Evolutionary conservation across 2,329 filamentous ascomycete species (phyloP), one percentile per base, ranked within the genome.

Genomic region (Bretziella fagacearum): DNA sequence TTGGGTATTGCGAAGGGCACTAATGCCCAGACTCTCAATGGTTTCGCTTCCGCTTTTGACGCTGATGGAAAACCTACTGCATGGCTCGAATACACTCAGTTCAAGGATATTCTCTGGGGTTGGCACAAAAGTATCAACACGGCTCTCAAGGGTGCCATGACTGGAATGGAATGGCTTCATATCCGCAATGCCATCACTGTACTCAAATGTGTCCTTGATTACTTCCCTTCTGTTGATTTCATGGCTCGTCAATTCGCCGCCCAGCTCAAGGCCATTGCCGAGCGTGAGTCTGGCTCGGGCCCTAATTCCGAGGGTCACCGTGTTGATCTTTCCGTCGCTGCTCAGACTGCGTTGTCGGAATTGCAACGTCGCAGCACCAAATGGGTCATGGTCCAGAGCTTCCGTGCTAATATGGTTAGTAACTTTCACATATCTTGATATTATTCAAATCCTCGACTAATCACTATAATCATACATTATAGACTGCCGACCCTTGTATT

Each of bases 181-280:
- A 93, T 96, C 58, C 79, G 89, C 47, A 98, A 98, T 59, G 85
- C 86, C 37, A 93, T 96, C 54, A 91, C 82, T 49, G 71, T 96
- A 3, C 69, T 98, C 50, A 93, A 91, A 59, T 73, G 76, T 8
- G 71, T 94, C 41, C 73, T 84, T 20, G 77, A 85, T 44, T 73
- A 78, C 56, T 98, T 94, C 69, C 93, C 91, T 3, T 81, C 79
- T 13, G 76, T 96, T 49, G 85, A 93, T 57, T 91, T 85, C 60
- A 89, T 93, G 71, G 91, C 84, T 27, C 69, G 67, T 32, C 71
- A 74, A 54, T 77, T 80, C 52, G 69, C 73, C 26, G 66, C 71
- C 29, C 70, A 82, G 54, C 68, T 84, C 17, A 74, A 77, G 53
- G 70, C 68, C n/a, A 77, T 87, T 48, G 70, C 74, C 18, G 69